These are phyloP conservation scores for Agaricus blazei DNA, from an alignment of 768 basidiomycete genomes.

Conservation along the genomic window DNA sequence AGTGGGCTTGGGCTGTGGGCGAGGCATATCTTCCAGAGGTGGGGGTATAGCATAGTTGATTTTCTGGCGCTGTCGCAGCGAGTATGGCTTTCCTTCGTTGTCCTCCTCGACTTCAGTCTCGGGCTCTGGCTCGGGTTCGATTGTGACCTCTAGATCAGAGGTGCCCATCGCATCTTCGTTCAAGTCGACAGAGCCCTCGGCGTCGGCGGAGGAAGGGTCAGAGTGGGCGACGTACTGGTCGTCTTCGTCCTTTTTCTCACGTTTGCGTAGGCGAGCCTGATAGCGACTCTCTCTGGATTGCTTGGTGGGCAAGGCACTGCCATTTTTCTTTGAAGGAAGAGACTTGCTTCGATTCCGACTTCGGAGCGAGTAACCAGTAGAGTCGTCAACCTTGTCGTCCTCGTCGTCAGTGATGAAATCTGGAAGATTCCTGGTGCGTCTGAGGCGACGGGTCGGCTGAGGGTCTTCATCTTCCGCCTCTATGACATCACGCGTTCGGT, in stretches of 20 bases:
- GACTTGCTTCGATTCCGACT: neutral
- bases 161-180: conserved; percentile 37
- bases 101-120: conserved; percentile 44
- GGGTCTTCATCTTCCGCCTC: conserved; percentile 17
- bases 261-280: conserved; percentile 35
- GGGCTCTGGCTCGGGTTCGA: conserved; percentile 34
- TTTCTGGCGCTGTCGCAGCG: conserved; percentile 57
- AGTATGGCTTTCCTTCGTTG: conserved; percentile 55
- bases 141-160: conserved; percentile 28
- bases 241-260: conserved; percentile 34
- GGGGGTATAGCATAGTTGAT: conserved; percentile 84
- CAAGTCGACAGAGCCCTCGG: conserved; percentile 57
- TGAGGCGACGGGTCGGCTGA: neutral
- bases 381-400: conserved; percentile 17
- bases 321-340: conserved; percentile 9
- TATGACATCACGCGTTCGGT: conserved; percentile 16
- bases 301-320: neutral
- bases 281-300: neutral
- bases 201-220: conserved; percentile 43
- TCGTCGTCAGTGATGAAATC: conserved; percentile 19
- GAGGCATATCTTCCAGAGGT: conserved; percentile 65
- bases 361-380: conserved; percentile 1
- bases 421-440: neutral
- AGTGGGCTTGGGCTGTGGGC: conserved; percentile 34
- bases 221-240: conserved; percentile 44